phyloP scores from a whole-genome alignment of 2,329 filamentous ascomycete species.

The Macroventuria anomochaeta region DNA sequence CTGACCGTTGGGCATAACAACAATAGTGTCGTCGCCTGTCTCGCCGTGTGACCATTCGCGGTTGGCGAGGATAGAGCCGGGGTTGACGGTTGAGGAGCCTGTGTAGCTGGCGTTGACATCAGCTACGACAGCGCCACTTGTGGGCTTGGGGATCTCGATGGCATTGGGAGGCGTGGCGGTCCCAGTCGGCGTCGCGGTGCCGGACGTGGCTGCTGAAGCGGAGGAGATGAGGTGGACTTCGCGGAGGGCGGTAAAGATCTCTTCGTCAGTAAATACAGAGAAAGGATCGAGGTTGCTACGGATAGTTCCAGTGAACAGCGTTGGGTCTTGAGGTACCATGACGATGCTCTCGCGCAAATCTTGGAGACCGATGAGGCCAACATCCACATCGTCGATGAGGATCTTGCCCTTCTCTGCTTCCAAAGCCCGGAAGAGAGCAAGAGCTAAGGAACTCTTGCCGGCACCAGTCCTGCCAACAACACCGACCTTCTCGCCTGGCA shows the following conservation, averaged over 20 bases:
- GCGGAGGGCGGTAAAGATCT: constrained; percentile 85
- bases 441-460: constrained; percentile 91
- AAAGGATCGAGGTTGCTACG: constrained; percentile 95
- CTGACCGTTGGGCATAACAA: constrained; percentile 39
- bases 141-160: constrained; percentile 44
- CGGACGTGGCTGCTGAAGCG: constrained; percentile 49
- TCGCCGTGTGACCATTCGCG: constrained; percentile 39
- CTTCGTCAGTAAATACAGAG: constrained; percentile 82
- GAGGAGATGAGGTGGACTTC: constrained; percentile 81
- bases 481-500: constrained; percentile 87
- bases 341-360: constrained; percentile 93
- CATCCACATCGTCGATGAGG: constrained; percentile 88
- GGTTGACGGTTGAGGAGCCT: constrained; percentile 40
- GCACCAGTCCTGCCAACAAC: constrained; percentile 96
- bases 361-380: constrained; percentile 86
- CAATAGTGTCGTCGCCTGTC: constrained; percentile 38
- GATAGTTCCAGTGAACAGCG: constrained; percentile 90
- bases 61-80: constrained; percentile 41
- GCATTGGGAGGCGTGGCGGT: constrained; percentile 29
- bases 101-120: constrained; percentile 38
- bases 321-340: constrained; percentile 97
- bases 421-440: constrained; percentile 90
- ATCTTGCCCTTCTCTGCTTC: constrained; percentile 92
- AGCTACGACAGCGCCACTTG: constrained; percentile 31
- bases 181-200: constrained; percentile 29